Conservation (phyloP, 2,329 filamentous ascomycete species). For the Sclerotinia sclerotiorum region DNA sequence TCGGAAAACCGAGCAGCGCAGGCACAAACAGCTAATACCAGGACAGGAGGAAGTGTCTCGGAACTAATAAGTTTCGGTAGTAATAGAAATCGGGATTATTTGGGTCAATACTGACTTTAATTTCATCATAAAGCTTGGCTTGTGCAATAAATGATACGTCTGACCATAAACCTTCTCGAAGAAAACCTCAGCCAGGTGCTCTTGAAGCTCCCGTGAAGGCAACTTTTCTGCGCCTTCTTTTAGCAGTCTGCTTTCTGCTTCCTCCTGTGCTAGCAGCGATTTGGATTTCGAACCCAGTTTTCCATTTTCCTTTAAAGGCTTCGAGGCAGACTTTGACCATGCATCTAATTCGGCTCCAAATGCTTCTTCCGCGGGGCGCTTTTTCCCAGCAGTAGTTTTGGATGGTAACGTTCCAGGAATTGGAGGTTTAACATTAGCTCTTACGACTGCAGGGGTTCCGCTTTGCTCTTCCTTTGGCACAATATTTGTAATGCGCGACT, state of each 20-base stretch:
- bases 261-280: slow-evolving; percentile 59
- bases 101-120: slow-evolving; percentile 55
- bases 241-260: slow-evolving; percentile 74
- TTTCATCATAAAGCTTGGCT: slow-evolving; percentile 94
- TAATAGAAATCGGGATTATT: not conserved
- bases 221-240: slow-evolving; percentile 80
- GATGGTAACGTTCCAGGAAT: slow-evolving; percentile 55
- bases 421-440: slow-evolving; percentile 82
- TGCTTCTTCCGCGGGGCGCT: slow-evolving; percentile 81
- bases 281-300: slow-evolving; percentile 47
- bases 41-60: slow-evolving; percentile 80
- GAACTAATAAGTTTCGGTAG: slow-evolving; percentile 49
- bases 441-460: slow-evolving; percentile 62
- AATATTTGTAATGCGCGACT: slow-evolving; percentile 94
- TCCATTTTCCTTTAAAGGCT: slow-evolving; percentile 47
- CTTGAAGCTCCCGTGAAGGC: slow-evolving; percentile 82
- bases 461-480: slow-evolving; percentile 82
- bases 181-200: slow-evolving; percentile 90
- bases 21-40: slow-evolving; percentile 91
- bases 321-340: slow-evolving; percentile 67
- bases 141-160: slow-evolving; percentile 90
- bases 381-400: slow-evolving; percentile 63
- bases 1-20: slow-evolving; percentile 93
- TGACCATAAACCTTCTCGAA: slow-evolving; percentile 97
- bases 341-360: slow-evolving; percentile 79